phyloP scores from a whole-genome alignment of 1,139 yeast genomes.

The Nadsonia commutata region DNA sequence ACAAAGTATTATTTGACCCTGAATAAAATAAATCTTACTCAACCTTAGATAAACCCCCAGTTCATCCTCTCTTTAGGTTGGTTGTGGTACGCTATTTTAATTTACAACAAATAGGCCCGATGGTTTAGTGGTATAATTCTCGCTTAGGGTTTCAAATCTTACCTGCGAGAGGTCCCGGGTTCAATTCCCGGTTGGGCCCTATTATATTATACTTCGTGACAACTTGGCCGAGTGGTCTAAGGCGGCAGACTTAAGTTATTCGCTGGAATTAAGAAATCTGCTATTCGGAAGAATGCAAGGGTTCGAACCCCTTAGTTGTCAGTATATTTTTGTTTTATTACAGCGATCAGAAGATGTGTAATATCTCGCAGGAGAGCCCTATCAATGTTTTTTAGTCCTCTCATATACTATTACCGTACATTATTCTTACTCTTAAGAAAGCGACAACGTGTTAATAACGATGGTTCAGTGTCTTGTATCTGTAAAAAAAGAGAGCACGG shows the following conservation, averaged over 20 bases:
- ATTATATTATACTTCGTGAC: not conserved
- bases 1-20: no score
- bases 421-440: no score
- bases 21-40: no score
- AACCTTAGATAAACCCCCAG: not conserved
- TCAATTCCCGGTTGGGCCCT: conserved; percentile 1
- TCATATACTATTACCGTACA: no score
- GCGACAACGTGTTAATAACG: no score
- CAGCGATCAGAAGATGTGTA: no score
- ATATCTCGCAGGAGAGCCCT: no score
- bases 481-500: no score
- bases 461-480: no score
- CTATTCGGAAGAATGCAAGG: not conserved
- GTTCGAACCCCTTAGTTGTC: not conserved
- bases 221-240: conserved; percentile 1
- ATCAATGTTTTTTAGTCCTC: no score
- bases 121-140: not conserved
- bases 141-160: not conserved
- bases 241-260: not conserved
- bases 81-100: not conserved
- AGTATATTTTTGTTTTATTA: not conserved
- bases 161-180: not conserved
- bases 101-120: not conserved
- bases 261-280: not conserved
- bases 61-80: not conserved